These are phyloP conservation scores for Hypoxylon sp. DNA, from an alignment of 2,329 filamentous ascomycete species.

Conservation along the genomic window DNA sequence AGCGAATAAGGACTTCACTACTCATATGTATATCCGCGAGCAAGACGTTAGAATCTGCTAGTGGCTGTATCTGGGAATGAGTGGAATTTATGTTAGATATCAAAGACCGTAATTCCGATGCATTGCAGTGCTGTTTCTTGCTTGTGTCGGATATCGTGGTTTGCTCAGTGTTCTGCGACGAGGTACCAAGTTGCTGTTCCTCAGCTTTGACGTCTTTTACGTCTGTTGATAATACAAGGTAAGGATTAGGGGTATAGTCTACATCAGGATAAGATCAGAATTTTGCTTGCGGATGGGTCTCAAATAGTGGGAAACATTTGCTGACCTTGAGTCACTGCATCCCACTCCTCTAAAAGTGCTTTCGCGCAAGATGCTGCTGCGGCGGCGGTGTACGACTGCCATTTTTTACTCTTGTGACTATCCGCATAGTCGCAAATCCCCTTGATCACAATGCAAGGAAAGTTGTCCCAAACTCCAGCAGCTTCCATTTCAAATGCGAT, in stretches of 20 bases:
- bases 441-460: conserved; percentile 50
- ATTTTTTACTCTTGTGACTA: conserved; percentile 49
- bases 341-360: conserved; percentile 13
- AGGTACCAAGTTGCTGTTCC: background rate
- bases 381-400: conserved; percentile 46
- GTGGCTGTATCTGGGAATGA: background rate
- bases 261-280: background rate
- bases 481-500: conserved; percentile 48
- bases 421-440: conserved; percentile 52
- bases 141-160: background rate
- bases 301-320: background rate
- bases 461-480: conserved; percentile 45
- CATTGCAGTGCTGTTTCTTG: background rate
- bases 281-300: background rate
- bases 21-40: background rate
- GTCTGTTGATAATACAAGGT: background rate
- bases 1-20: conserved; percentile 1
- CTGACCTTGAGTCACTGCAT: background rate
- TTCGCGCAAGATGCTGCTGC: conserved; percentile 46
- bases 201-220: background rate
- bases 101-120: background rate
- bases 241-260: background rate
- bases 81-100: background rate
- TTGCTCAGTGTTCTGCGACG: background rate
- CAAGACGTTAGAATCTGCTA: background rate